Conservation (phyloP, 1,284 basidiomycete genomes). For the Athelia sp. region DNA sequence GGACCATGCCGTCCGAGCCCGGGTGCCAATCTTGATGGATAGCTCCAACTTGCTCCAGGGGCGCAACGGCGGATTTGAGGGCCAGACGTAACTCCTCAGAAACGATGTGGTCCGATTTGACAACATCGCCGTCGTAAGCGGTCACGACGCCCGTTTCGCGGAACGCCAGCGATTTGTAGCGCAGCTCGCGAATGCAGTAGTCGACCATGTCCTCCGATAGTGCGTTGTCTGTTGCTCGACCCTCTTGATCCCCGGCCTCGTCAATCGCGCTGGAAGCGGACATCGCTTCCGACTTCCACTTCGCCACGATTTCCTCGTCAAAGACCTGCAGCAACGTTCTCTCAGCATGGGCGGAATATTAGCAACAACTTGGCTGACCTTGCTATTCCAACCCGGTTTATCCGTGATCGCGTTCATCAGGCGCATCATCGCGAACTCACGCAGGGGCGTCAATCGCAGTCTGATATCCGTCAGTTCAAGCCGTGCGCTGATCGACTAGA, state of each 20-base stretch:
- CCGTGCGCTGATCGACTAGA: neutral
- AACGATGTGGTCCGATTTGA: neutral
- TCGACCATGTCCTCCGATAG: neutral
- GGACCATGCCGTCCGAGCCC: slow-evolving; percentile 22
- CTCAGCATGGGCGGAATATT: neutral
- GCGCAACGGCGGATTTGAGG: neutral
- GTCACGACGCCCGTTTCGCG: neutral
- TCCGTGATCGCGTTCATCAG: neutral
- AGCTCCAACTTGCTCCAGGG: slow-evolving; percentile 24
- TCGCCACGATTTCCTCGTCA: neutral
- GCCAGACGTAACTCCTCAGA: neutral
- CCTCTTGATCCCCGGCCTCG: no score
- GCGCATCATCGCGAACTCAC: neutral
- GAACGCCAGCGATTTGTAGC: neutral
- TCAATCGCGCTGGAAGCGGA: no score
- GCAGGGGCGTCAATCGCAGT: neutral
- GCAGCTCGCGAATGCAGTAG: neutral
- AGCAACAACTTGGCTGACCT: neutral
- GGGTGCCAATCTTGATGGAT: neutral
- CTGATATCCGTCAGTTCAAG: neutral
- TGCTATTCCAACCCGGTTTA: neutral
- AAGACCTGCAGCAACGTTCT: slow-evolving; percentile 16
- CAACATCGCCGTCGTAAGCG: neutral
- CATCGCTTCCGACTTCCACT: neutral
- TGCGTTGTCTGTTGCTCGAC: neutral